Evolutionary conservation across 2,329 filamentous ascomycete species (phyloP).

Genomic region (Plectosphaerella plurivora): DNA sequence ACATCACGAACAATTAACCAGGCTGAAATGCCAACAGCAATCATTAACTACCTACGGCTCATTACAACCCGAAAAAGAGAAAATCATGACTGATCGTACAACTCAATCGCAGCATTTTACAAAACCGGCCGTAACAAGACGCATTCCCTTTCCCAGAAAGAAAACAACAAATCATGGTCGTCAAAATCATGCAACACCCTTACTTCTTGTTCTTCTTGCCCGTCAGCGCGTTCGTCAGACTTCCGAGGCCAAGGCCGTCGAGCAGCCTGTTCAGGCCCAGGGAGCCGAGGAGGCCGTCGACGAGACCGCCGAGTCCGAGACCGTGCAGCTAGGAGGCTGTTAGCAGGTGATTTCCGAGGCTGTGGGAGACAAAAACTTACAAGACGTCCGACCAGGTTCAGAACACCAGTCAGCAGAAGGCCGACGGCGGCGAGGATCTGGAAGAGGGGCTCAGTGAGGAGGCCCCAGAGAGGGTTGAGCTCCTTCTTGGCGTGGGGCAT

Average conservation of each 20-base stretch:
- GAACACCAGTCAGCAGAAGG: slow-evolving; percentile 73
- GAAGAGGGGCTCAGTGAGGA: slow-evolving; percentile 80
- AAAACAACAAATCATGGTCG: not conserved
- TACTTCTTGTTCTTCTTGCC: slow-evolving; percentile 29
- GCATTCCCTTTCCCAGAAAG: not conserved
- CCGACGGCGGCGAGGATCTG: slow-evolving; percentile 91
- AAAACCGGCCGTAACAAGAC: not conserved
- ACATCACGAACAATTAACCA: not conserved
- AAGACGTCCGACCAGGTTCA: slow-evolving; percentile 77
- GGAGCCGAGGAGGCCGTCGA: slow-evolving; percentile 74
- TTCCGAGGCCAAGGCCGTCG: slow-evolving; percentile 64
- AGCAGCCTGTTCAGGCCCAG: slow-evolving; percentile 73
- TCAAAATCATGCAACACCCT: not conserved
- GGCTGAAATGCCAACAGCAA: not conserved
- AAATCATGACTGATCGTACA: not conserved
- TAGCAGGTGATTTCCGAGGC: slow-evolving; percentile 10
- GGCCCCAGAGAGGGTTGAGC: slow-evolving; percentile 82
- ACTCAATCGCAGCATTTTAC: not conserved
- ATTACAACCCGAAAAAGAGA: not conserved
- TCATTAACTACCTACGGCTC: not conserved
- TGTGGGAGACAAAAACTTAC: slow-evolving; percentile 25
- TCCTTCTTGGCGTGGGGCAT: slow-evolving; percentile 96
- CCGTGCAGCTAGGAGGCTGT: slow-evolving; percentile 53
- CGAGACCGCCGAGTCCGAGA: slow-evolving; percentile 75
- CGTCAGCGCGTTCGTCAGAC: slow-evolving; percentile 35